phyloP scores from a whole-genome alignment of 2,329 filamentous ascomycete species.

The Harringtonia lauricola region DNA sequence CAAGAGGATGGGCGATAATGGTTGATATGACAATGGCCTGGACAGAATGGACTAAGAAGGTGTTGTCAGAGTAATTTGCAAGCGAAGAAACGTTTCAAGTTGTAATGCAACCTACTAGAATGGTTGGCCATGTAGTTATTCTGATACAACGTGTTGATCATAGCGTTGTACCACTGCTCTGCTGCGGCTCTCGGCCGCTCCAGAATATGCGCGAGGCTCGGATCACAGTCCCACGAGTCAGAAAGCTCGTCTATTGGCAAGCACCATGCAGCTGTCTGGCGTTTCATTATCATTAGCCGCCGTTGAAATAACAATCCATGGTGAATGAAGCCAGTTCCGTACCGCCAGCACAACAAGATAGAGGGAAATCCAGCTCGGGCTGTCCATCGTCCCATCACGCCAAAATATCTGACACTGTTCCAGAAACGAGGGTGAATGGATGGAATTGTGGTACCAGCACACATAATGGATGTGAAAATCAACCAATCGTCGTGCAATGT shows the following conservation, averaged over 20 bases:
- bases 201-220: not conserved
- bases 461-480: not conserved
- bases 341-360: not conserved
- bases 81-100: not conserved
- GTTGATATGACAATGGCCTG: not conserved
- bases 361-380: not conserved
- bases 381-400: not conserved
- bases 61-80: not conserved
- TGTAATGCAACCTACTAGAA: not conserved
- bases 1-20: not conserved
- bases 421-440: not conserved
- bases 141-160: not conserved
- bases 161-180: not conserved
- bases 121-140: not conserved
- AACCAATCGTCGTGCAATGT: not conserved
- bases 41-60: not conserved
- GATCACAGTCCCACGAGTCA: not conserved
- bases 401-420: not conserved
- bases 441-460: not conserved
- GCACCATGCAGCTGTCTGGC: not conserved
- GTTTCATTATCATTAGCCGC: not conserved
- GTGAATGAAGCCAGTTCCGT: not conserved
- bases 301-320: not conserved
- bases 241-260: not conserved
- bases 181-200: not conserved